phyloP scores from a whole-genome alignment of 176 grass and related monocot genomes.

The Eragrostis nindensis region DNA sequence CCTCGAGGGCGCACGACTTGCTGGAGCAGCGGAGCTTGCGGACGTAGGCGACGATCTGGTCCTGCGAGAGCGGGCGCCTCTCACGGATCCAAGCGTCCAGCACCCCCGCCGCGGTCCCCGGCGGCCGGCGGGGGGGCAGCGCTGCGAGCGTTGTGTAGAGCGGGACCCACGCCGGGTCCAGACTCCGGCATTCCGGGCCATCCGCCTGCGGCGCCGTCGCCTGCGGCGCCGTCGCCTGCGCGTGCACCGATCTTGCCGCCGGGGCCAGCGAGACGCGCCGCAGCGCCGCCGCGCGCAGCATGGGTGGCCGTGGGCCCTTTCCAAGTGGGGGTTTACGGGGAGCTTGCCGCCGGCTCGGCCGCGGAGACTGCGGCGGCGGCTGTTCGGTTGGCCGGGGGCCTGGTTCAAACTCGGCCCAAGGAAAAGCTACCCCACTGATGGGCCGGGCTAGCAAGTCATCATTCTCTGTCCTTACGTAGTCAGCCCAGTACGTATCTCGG shows the following conservation, averaged over 20 bases:
- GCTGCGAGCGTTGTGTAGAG: constrained; percentile 38
- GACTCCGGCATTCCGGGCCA: background rate
- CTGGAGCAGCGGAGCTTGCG: constrained; percentile 40
- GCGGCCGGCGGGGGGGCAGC: constrained; percentile 4
- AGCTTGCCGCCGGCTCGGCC: background rate
- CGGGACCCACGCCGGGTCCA: background rate
- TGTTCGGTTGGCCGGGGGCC: too few relatives aligned
- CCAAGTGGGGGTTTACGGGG: background rate
- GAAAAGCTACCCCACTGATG: too few relatives aligned
- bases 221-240: too few relatives aligned
- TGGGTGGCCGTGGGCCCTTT: background rate
- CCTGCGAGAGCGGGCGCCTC: background rate
- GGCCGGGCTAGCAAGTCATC: too few relatives aligned
- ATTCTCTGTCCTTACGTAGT: too few relatives aligned
- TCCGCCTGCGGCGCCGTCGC: background rate
- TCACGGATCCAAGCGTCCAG: constrained; percentile 45
- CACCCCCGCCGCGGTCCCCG: constrained; percentile 25
- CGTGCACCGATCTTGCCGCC: background rate
- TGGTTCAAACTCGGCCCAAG: too few relatives aligned
- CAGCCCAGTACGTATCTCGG: too few relatives aligned
- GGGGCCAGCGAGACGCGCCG: constrained; percentile 7
- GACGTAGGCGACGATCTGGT: constrained; percentile 41
- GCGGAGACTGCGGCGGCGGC: too few relatives aligned
- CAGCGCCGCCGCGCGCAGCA: constrained; percentile 23
- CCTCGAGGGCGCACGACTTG: constrained; percentile 45